A percentile compares a stretch with the other conserved stretches of the same genome.
Conservation (phyloP, 176 grass and related monocot species). For the Musa troglodytarum region DNA sequence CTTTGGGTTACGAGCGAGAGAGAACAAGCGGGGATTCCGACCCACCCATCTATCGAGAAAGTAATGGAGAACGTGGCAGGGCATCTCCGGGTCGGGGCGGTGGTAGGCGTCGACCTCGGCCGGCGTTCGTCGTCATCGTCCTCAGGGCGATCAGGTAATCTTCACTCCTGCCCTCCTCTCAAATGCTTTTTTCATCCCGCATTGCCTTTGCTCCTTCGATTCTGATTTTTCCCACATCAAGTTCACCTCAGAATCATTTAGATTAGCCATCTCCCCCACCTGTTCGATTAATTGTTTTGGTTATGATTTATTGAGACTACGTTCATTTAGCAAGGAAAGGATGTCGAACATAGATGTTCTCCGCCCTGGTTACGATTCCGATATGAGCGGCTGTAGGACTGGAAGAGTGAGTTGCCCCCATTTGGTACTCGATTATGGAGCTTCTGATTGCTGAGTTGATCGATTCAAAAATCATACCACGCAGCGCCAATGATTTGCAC, state of each 20-base stretch:
- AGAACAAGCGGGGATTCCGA: neutral
- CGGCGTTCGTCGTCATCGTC: neutral
- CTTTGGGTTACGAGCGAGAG: neutral
- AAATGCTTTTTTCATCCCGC: neutral
- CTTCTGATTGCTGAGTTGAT: neutral
- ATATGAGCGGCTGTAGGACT: neutral
- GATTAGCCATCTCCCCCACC: neutral
- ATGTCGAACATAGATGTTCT: neutral
- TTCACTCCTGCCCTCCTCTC: neutral
- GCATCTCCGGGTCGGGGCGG: neutral
- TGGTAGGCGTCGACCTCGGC: neutral
- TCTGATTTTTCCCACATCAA: neutral
- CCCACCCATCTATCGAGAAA: too few species aligned
- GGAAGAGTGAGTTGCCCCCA: neutral
- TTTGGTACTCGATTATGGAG: neutral
- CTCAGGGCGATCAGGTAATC: neutral
- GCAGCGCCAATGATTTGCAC: neutral
- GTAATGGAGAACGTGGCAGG: neutral
- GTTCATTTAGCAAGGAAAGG: neutral
- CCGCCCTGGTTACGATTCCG: neutral
- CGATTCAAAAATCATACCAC: neutral
- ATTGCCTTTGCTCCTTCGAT: neutral
- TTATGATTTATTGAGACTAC: neutral
- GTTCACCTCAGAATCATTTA: neutral
- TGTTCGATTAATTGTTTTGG: neutral